Percentiles rank a stretch among this genome's conserved stretches.
These are phyloP conservation scores for Nematodospora valgi DNA, from an alignment of 805 yeast genomes.

Conservation along the genomic window DNA sequence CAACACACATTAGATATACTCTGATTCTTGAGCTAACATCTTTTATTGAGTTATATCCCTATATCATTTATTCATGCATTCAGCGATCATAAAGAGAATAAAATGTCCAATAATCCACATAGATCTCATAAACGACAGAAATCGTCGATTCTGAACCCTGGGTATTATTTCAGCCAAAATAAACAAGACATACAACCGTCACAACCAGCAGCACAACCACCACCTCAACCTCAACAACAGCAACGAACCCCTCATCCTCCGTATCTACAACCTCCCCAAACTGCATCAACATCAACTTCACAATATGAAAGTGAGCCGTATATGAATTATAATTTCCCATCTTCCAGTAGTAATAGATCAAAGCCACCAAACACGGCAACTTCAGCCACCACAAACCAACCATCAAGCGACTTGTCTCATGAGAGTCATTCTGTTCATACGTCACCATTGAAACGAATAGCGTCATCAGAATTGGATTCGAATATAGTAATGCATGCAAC, in stretches of 20 bases:
- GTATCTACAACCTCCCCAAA: slow-evolving; percentile 2
- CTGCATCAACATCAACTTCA: no score
- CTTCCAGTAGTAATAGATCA: background rate
- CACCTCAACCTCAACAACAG: slow-evolving; percentile 5
- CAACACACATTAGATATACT: background rate
- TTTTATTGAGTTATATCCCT: background rate
- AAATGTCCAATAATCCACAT: slow-evolving; percentile 16
- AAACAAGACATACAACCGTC: slow-evolving; percentile 4
- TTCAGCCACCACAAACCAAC: background rate
- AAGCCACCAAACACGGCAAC: slow-evolving; percentile 2
- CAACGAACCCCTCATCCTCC: slow-evolving; percentile 1
- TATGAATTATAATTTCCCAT: background rate
- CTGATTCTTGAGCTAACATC: background rate
- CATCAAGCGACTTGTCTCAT: background rate
- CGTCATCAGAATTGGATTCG: slow-evolving; percentile 8
- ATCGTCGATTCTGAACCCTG: slow-evolving; percentile 26
- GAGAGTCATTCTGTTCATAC: slow-evolving; percentile 1
- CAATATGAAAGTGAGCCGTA: no score
- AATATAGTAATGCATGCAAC: background rate
- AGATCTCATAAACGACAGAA: slow-evolving; percentile 36
- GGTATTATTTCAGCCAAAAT: background rate
- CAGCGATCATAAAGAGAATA: no score
- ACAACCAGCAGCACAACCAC: slow-evolving; percentile 1
- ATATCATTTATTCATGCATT: background rate
- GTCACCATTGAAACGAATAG: slow-evolving; percentile 10